Evolutionary conservation across 768 basidiomycete species (phyloP).

Genomic region (Holtermannia corniformis): DNA sequence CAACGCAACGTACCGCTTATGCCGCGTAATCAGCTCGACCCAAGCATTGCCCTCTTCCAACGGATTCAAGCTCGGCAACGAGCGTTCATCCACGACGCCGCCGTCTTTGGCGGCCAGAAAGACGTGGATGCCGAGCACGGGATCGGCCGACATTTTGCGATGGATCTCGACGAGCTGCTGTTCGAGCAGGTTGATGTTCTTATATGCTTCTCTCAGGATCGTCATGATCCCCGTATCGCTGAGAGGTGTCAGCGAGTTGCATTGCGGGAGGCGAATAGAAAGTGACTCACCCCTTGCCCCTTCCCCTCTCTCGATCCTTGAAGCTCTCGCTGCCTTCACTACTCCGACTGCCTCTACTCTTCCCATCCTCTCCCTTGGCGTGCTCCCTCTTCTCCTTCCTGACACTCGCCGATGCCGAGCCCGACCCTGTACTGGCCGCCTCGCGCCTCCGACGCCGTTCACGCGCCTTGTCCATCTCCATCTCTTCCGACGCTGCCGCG

Average conservation of each 20-base stretch:
- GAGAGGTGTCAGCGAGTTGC: slow-evolving; percentile 47
- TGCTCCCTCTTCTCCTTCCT: slow-evolving; percentile 10
- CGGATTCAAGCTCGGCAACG: background rate
- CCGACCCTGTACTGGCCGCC: slow-evolving; percentile 16
- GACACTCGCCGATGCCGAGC: background rate
- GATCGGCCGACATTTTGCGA: slow-evolving; percentile 57
- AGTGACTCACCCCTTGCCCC: slow-evolving; percentile 42
- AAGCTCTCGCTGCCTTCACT: slow-evolving; percentile 43
- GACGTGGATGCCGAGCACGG: slow-evolving; percentile 25
- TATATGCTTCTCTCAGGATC: slow-evolving; percentile 52
- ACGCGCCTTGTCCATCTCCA: slow-evolving; percentile 37
- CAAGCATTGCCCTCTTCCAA: slow-evolving; percentile 39
- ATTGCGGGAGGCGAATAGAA: slow-evolving; percentile 63
- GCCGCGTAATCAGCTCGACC: slow-evolving; percentile 48
- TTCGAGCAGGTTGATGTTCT: slow-evolving; percentile 71
- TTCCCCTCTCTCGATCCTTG: slow-evolving; percentile 41
- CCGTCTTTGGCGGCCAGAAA: slow-evolving; percentile 9
- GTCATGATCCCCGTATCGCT: slow-evolving; percentile 45
- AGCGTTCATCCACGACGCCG: slow-evolving; percentile 1
- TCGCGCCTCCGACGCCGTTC: slow-evolving; percentile 38
- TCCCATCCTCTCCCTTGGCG: slow-evolving; percentile 22
- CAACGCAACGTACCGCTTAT: slow-evolving; percentile 62
- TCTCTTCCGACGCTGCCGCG: slow-evolving; percentile 17
- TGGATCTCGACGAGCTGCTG: slow-evolving; percentile 65
- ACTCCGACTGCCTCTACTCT: slow-evolving; percentile 30